phyloP scores from a whole-genome alignment of 108 stramenopile species.

The Cyclotella atomus region DNA sequence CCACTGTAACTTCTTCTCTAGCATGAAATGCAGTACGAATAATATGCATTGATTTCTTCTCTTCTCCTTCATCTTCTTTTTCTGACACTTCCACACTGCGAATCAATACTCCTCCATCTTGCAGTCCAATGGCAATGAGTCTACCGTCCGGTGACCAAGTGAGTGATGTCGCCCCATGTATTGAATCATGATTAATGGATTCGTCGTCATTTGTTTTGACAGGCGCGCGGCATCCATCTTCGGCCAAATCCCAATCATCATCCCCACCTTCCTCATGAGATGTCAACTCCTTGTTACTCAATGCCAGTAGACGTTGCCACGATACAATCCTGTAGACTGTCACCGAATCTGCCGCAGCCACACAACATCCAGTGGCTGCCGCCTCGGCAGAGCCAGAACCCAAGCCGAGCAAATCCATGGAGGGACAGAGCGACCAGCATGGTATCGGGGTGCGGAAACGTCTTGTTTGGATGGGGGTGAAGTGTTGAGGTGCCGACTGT shows the following conservation, averaged over 20 bases:
- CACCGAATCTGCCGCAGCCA: slow-evolving; percentile 32
- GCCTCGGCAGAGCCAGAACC: slow-evolving; percentile 10
- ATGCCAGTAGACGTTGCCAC: slow-evolving; percentile 66
- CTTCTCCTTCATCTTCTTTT: neutral
- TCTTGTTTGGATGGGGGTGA: slow-evolving; percentile 63
- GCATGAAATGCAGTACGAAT: slow-evolving; percentile 18
- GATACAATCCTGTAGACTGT: slow-evolving; percentile 68
- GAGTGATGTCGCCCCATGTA: slow-evolving; percentile 18
- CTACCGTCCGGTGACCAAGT: slow-evolving; percentile 85
- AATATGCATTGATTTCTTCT: slow-evolving; percentile 13
- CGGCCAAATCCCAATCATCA: slow-evolving; percentile 33
- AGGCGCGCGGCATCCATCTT: slow-evolving; percentile 23
- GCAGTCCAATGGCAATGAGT: slow-evolving; percentile 59
- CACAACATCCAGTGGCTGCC: neutral
- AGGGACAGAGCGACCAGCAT: slow-evolving; percentile 70
- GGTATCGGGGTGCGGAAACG: slow-evolving; percentile 37
- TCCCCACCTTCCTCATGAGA: slow-evolving; percentile 12
- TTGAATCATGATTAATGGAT: neutral
- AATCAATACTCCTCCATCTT: slow-evolving; percentile 50
- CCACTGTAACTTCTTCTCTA: neutral
- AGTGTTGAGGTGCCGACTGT: slow-evolving; percentile 7
- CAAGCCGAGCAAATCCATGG: slow-evolving; percentile 81
- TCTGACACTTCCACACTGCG: slow-evolving; percentile 58
- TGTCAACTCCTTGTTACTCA: slow-evolving; percentile 31
- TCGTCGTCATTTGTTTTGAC: neutral